Evolutionary conservation across 148 eudicot species (phyloP).

Genomic region (Pouteria glomerata): DNA sequence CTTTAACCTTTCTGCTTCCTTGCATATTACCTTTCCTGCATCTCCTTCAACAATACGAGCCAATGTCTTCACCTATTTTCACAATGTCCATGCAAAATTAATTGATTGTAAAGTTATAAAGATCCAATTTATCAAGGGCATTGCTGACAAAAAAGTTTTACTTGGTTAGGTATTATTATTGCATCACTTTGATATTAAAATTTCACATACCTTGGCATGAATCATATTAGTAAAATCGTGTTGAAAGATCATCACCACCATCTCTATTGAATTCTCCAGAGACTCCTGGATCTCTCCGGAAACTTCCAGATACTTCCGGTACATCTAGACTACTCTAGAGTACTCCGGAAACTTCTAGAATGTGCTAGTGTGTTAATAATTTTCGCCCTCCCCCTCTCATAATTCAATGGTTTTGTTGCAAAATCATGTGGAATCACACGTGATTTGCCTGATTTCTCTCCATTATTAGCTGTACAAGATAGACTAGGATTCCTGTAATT

Average conservation of each 20-base stretch:
- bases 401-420: no score
- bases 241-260: no score
- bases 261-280: no score
- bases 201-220: not conserved
- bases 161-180: not conserved
- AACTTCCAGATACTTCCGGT: no score
- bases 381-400: no score
- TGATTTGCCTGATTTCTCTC: not conserved
- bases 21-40: constrained; percentile 83
- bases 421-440: not conserved
- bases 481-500: not conserved
- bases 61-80: constrained; percentile 52
- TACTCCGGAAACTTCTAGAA: no score
- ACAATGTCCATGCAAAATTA: not conserved
- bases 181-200: not conserved
- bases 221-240: not conserved
- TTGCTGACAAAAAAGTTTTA: not conserved
- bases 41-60: constrained; percentile 90
- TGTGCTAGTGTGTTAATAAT: no score
- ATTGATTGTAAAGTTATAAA: not conserved
- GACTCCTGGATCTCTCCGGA: no score
- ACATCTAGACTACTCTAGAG: no score
- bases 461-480: not conserved
- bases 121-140: not conserved
- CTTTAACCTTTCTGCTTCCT: constrained; percentile 73